These are phyloP conservation scores for Hirschioporus abietinus DNA, from an alignment of 768 basidiomycete genomes.

Conservation along the genomic window DNA sequence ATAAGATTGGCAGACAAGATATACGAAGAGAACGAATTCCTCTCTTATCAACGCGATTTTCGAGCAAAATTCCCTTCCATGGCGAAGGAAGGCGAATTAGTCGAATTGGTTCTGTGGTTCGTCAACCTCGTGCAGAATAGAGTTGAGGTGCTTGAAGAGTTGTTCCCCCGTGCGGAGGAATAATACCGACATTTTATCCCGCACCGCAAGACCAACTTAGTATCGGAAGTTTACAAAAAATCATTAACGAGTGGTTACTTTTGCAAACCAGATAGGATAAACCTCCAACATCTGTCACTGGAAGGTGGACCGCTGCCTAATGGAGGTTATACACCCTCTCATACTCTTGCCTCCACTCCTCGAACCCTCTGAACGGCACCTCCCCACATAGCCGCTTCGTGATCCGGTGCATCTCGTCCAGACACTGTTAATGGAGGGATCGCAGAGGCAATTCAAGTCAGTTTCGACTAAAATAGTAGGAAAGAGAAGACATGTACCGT, in stretches of 20 bases:
- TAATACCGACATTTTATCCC: neutral
- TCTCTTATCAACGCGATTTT: neutral
- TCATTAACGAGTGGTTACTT: too few species aligned
- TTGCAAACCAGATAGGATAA: too few species aligned
- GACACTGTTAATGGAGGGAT: constrained; percentile 16
- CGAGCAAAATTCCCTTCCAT: neutral
- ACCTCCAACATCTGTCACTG: too few species aligned
- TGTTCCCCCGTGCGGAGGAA: neutral
- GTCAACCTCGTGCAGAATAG: neutral
- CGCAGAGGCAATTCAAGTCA: neutral
- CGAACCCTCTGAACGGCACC: constrained; percentile 33
- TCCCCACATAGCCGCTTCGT: constrained; percentile 35
- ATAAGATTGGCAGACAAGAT: neutral
- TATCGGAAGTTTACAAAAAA: neutral
- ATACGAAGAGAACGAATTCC: neutral
- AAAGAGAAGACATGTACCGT: constrained; percentile 20
- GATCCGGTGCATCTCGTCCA: constrained; percentile 34
- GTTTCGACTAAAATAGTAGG: neutral
- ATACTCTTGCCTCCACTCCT: constrained; percentile 33
- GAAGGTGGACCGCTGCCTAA: neutral
- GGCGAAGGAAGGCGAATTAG: neutral
- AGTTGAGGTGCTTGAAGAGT: neutral
- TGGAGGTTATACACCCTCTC: constrained; percentile 16
- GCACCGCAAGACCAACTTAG: too few species aligned
- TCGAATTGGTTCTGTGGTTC: neutral